phyloP scores from a whole-genome alignment of 75 land plant species.

The Gnetum montanum region DNA sequence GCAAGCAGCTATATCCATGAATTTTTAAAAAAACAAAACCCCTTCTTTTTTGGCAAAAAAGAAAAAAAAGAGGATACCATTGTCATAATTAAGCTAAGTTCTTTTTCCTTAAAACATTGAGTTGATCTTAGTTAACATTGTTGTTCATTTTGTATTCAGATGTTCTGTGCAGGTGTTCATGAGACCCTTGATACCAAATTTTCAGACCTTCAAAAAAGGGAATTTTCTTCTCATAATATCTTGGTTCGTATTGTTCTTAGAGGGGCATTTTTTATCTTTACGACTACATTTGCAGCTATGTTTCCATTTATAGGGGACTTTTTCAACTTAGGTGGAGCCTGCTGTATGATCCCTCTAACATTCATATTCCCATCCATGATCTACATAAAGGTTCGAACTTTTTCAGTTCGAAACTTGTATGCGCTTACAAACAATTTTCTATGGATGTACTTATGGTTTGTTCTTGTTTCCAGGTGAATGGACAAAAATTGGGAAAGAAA shows the following conservation, averaged over 20 bases:
- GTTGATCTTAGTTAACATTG: too few relatives aligned
- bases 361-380: conserved; percentile 37
- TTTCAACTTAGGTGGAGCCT: conserved; percentile 28
- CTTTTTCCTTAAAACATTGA: too few relatives aligned
- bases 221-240: conserved; percentile 17
- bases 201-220: conserved; percentile 10
- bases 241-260: conserved; percentile 20
- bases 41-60: too few relatives aligned
- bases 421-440: not conserved
- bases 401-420: not conserved
- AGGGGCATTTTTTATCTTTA: conserved; percentile 10
- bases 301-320: conserved; percentile 62
- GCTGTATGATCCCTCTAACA: conserved; percentile 25
- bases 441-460: not conserved
- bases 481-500: conserved; percentile 8
- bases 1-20: too few relatives aligned
- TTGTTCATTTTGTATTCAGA: conserved; percentile 24
- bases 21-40: too few relatives aligned
- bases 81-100: too few relatives aligned
- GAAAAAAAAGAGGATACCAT: too few relatives aligned
- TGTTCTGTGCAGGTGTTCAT: conserved; percentile 34
- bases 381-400: conserved; percentile 25
- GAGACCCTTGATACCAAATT: conserved; percentile 41
- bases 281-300: conserved; percentile 25
- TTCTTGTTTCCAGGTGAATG: conserved; percentile 23